Evolutionary conservation across 495 filamentous ascomycete species (phyloP).

Genomic region (Tuber indicum): DNA sequence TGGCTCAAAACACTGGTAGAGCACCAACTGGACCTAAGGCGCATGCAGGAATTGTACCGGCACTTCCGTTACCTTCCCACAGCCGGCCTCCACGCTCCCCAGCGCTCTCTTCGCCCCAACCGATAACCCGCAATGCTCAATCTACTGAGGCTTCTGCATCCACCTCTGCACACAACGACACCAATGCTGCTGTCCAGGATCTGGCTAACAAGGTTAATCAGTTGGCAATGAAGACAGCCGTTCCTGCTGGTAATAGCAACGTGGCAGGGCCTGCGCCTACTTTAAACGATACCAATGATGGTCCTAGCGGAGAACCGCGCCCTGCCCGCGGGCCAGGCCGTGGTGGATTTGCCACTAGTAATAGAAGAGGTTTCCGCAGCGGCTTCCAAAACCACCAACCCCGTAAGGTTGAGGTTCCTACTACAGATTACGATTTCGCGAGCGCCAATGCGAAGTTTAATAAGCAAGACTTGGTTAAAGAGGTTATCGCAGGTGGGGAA

Average conservation of each 20-base stretch:
- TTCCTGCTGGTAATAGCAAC: slow-evolving; percentile 35
- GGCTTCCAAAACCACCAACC: slow-evolving; percentile 50
- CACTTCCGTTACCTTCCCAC: slow-evolving; percentile 49
- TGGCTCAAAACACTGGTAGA: slow-evolving; percentile 38
- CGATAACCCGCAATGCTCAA: slow-evolving; percentile 33
- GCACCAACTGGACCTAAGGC: slow-evolving; percentile 60
- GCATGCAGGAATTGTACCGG: slow-evolving; percentile 63
- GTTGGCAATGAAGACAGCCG: slow-evolving; percentile 62
- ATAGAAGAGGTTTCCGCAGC: slow-evolving; percentile 52
- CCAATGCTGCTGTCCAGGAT: slow-evolving; percentile 58
- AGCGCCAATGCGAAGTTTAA: slow-evolving; percentile 94
- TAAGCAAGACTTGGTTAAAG: slow-evolving; percentile 90
- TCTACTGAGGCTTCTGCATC: slow-evolving; percentile 35
- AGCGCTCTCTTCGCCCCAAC: slow-evolving; percentile 41
- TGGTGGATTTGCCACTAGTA: slow-evolving; percentile 52
- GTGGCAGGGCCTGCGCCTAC: slow-evolving; percentile 7
- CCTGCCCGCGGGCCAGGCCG: slow-evolving; percentile 45
- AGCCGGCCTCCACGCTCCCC: slow-evolving; percentile 43
- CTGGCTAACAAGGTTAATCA: slow-evolving; percentile 79
- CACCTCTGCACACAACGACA: slow-evolving; percentile 31
- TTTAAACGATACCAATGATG: slow-evolving; percentile 13
- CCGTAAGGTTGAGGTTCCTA: slow-evolving; percentile 77
- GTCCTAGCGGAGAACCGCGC: slow-evolving; percentile 9
- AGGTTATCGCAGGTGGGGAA: slow-evolving; percentile 62
- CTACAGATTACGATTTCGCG: slow-evolving; percentile 88